Conservation (phyloP, 768 basidiomycete genomes). For the Naganishia vaughanmartiniae region DNA sequence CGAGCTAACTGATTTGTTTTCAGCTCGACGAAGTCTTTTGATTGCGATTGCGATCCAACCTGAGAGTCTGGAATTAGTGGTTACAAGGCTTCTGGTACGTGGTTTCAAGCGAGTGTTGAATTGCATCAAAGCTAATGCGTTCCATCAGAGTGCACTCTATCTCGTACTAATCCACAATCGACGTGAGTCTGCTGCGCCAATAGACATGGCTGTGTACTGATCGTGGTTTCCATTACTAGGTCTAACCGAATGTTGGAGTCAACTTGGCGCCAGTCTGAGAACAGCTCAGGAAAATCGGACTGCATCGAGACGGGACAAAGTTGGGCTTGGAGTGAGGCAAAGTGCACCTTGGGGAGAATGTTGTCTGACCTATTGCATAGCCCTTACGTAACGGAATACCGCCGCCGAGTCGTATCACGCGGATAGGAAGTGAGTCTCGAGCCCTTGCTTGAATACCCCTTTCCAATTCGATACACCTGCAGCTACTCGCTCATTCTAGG, state of each 20-base stretch:
- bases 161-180: conserved; percentile 55
- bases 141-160: conserved; percentile 65
- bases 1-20: not conserved
- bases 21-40: conserved; percentile 80
- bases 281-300: conserved; percentile 89
- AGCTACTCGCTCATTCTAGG: conserved; percentile 82
- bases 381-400: conserved; percentile 75
- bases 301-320: conserved; percentile 82
- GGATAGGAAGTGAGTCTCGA: conserved; percentile 63
- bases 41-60: conserved; percentile 91
- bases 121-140: not conserved
- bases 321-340: conserved; percentile 61
- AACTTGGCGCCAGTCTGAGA: conserved; percentile 84
- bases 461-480: not conserved
- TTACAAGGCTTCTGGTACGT: conserved; percentile 73
- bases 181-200: conserved; percentile 30
- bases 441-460: not conserved
- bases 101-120: not conserved
- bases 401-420: conserved; percentile 91
- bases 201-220: not conserved
- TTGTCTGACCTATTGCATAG: conserved; percentile 30
- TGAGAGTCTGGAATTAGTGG: conserved; percentile 86
- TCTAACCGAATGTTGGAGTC: conserved; percentile 94
- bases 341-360: not conserved
- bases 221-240: conserved; percentile 63